Evolutionary conservation across 495 filamentous ascomycete genomes (phyloP), one percentile per base, ranked within the genome.

Genomic region (Neurospora sp.): DNA sequence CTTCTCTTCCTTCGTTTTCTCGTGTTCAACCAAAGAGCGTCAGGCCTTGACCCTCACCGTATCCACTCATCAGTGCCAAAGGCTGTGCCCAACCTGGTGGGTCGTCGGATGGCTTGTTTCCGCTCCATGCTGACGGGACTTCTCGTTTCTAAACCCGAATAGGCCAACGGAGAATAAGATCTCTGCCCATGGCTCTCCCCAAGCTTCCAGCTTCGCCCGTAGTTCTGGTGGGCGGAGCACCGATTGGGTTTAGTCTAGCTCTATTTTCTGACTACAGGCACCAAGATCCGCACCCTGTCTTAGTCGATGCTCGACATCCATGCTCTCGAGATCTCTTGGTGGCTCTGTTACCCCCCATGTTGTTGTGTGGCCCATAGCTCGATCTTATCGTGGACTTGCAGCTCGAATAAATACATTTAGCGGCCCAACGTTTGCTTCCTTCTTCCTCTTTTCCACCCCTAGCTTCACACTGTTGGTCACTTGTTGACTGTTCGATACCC

Each of bases 351-450:
- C 42, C 44, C 70, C 70, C 42, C 31, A 46, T 46, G 40, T 39
- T 41, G 38, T 20, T 54, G 42, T 72, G 27, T 23, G 27, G 20
- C 14, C 70, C 23, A 14, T 27, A 27, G 48, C 48, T 59, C 23
- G 27, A 66, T 66, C 27, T 66, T 66, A 66, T 66, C 54, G 54
- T 66, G 27, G 54, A 66, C 54, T 35, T 16, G 27, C 54, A 66
- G 38, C 14, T 71, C 10, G 69, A 74, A 74, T 74, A 74, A 71
- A 71, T 74, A 71, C 70, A 74, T 18, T 71, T 14, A 14, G 44
- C 9, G n/a, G 72, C 74, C 54, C 41, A 69, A 48, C 37, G 20
- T 66, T 10, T 59, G 14, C 39, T 27, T 72, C 66, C 62, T 62
- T 66, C 14, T 23, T 75, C 37, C 72, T 72, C 41, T 69, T 42